Evolutionary conservation across 768 basidiomycete genomes (phyloP), one percentile per base, ranked within the genome.

Genomic region (Mycena crocata): DNA sequence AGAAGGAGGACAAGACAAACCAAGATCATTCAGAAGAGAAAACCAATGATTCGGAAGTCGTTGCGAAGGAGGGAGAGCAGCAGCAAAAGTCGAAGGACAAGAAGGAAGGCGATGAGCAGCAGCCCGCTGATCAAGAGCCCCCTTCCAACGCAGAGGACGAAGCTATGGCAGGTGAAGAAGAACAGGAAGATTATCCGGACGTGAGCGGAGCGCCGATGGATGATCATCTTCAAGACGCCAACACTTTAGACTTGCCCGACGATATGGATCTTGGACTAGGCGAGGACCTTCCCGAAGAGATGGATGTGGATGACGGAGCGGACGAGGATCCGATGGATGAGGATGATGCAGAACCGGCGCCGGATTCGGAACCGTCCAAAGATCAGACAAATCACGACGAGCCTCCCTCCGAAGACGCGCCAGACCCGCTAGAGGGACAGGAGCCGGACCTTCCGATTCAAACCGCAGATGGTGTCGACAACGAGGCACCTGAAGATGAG

Each of bases 161-260:
- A 19, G 67, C 71, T 30, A 70, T 66, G 24, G 73, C 61, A 19
- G 78, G 15, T 70, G 82, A 76, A 32, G 81, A 83, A 32, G 79
- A 83, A 39, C 82, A 84, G 6, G 77, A 80, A 12, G 71, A 77
- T 15, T 83, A 83, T 50, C 84, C 85, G 10, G 83, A 84, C 59
- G 82, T 80, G 2, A 84, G 83, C 49, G 93, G 90, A 15, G 87
- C 87, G 10, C 88, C 91, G 14, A 84, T 95, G 79, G 91, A 96
- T 62, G 88, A 95, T 23, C 83, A 89, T 64, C 78, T 95, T 48
- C 90, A 86, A 26, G 93, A 98, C 66, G 91, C 91, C 3, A 85
- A 97, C 56, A 90, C 89, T 6, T 85, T 99, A 46, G 93, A 99
- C 72, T 84, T 99, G 13, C 97, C 97, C 0, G 96, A 98, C 35